These are phyloP conservation scores for Polytolypa hystricis DNA, from an alignment of 2,329 filamentous ascomycete species.

Conservation along the genomic window DNA sequence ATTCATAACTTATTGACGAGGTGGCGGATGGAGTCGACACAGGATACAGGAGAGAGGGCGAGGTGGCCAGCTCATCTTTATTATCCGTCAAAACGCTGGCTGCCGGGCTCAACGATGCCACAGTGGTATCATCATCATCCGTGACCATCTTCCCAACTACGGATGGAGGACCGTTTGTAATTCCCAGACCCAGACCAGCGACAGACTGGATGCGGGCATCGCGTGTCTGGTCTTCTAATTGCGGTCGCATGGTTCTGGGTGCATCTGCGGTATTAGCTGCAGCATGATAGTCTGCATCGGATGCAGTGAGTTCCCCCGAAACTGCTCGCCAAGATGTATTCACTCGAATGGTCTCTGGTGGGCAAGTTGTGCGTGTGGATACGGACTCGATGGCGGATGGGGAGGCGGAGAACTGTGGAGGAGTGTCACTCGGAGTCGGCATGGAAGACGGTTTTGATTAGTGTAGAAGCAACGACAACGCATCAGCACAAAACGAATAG, in stretches of 20 bases:
- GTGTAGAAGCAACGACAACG: constrained; percentile 17
- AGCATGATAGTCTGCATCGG: constrained; percentile 20
- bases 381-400: constrained; percentile 35
- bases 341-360: constrained; percentile 35
- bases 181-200: constrained; percentile 19
- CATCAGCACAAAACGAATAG: constrained; percentile 24
- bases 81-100: constrained; percentile 25
- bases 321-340: constrained; percentile 23
- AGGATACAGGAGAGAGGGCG: constrained; percentile 20
- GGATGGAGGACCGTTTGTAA: constrained; percentile 4
- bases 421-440: constrained; percentile 39
- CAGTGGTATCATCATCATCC: constrained; percentile 22
- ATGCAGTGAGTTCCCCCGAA: constrained; percentile 16
- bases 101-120: constrained; percentile 23
- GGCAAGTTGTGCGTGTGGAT: constrained; percentile 38
- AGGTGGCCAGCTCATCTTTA: constrained; percentile 26
- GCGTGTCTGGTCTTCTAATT: constrained; percentile 2
- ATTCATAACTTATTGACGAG: constrained; percentile 43
- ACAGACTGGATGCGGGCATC: constrained; percentile 6
- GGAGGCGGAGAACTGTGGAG: constrained; percentile 30
- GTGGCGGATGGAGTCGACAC: constrained; percentile 27
- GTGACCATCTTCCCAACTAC: constrained; percentile 15
- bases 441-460: constrained; percentile 30
- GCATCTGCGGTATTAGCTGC: constrained; percentile 17
- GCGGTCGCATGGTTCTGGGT: constrained; percentile 14